Base-by-base conservation (phyloP, 1,284 basidiomycete species). In the Irpex sp. region DNA sequence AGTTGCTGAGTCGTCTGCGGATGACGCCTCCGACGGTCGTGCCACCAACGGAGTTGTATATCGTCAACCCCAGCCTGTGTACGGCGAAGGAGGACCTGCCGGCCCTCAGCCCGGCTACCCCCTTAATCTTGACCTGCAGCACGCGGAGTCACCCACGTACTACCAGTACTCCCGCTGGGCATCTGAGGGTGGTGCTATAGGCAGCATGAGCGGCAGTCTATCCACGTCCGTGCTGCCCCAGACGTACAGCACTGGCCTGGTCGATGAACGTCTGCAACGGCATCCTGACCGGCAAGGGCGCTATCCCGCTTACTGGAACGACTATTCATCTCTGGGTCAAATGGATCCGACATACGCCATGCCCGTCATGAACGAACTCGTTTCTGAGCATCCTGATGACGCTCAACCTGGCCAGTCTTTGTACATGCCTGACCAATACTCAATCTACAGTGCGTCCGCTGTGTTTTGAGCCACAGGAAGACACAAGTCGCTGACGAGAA, bases 181-280 rank as follows among this genome's bases (percentile, higher is more conserved):
- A 1, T 67, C 77, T 47, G 81, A 82, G 26, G 26, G 26, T 13
- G 69, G 72, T 55, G 65, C 70, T 5, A 67, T 76, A 47, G 74
- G 76, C 49, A 73, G 75, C 37, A 82, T 80, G 64, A 74, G 79
- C 11, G 76, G 78, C 11, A 78, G 81, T 48, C 68, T 88, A 58
- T 85, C 86, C 52, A 89, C 88, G 21, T 85, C 85, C 1, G 85
- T 86, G 49, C 77, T 89, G 55, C 86, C 87, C 0, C 89, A 89
- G 67, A 77, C 87, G 68, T 91, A 89, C 71, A 89, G 86, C 74
- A 88, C 87, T 2, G 88, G 87, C 0, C 76, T 89, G 59, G 76
- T 83, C 4, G 85, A 86, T 67, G 72, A 68, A 63, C 70, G 72
- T 36, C 65, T 65, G 60, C 66, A 68, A 60, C 64, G 66, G 67